A percentile compares a stretch with the other conserved stretches of the same genome.
phyloP scores from a whole-genome alignment of 78 protist genomes.

The Guillardia theta region DNA sequence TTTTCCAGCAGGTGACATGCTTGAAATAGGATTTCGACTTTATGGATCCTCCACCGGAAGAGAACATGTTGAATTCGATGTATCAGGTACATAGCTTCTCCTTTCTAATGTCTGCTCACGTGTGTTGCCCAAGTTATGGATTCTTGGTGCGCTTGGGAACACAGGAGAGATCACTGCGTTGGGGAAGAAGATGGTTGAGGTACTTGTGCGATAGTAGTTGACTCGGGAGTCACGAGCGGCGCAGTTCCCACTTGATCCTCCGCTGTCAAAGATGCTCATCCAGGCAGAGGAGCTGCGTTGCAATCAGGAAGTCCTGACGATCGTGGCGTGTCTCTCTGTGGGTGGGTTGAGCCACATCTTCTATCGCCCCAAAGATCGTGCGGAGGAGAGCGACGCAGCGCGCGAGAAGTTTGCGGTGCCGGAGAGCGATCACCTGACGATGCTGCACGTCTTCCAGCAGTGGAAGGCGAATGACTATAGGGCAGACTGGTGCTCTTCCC shows the following conservation, averaged over 20 bases:
- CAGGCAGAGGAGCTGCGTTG: conserved; percentile 55
- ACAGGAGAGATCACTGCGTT: conserved; percentile 81
- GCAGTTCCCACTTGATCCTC: conserved; percentile 97
- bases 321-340: conserved; percentile 89
- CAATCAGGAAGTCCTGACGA: conserved; percentile 58
- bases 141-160: conserved; percentile 73
- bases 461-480: conserved; percentile 74
- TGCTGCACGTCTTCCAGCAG: conserved; percentile 82
- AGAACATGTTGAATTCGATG: conserved; percentile 83
- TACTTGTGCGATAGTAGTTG: background rate
- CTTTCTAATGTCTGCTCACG: background rate
- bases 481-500: conserved; percentile 83
- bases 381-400: conserved; percentile 53
- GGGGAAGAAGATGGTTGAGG: conserved; percentile 62
- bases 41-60: conserved; percentile 99
- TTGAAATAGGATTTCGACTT: conserved; percentile 81
- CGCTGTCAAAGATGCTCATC: conserved; percentile 89
- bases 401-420: conserved; percentile 92
- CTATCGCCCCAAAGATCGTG: conserved; percentile 86
- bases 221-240: background rate
- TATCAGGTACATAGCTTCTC: conserved; percentile 79
- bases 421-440: conserved; percentile 91
- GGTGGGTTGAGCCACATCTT: conserved; percentile 76
- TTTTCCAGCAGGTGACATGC: background rate
- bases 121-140: conserved; percentile 76